These are phyloP conservation scores for Yamadazyma taylorii DNA, from an alignment of 1,139 yeast genomes.

Conservation along the genomic window DNA sequence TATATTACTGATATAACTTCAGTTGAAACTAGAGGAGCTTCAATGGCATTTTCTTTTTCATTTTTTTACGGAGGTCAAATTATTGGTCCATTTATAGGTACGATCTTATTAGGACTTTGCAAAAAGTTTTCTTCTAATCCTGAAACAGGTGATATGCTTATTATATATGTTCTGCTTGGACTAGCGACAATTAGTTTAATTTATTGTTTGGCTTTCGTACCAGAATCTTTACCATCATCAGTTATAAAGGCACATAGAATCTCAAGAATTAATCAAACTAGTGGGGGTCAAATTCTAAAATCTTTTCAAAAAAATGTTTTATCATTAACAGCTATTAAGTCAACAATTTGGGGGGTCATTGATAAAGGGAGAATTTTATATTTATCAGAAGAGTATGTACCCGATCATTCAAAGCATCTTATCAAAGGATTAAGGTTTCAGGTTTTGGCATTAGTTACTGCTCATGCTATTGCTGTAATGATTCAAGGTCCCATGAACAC, in stretches of 20 bases:
- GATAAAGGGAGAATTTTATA: conserved; percentile 47
- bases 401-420: conserved; percentile 15
- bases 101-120: conserved; percentile 5
- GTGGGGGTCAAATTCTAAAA: too few species aligned
- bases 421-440: conserved; percentile 23
- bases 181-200: neutral
- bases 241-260: too few species aligned
- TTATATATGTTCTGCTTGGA: conserved; percentile 2
- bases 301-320: neutral
- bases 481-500: neutral
- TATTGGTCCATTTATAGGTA: conserved; percentile 8
- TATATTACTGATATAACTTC: conserved; percentile 13
- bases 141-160: conserved; percentile 4
- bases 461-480: conserved; percentile 42
- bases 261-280: too few species aligned
- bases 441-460: conserved; percentile 47
- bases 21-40: conserved; percentile 6
- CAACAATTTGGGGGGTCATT: conserved; percentile 24
- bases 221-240: conserved; percentile 11
- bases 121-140: conserved; percentile 3
- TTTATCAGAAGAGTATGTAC: conserved; percentile 39
- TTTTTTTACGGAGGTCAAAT: conserved; percentile 8
- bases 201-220: conserved; percentile 3
- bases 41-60: conserved; percentile 8
- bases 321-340: conserved; percentile 3